Evolutionary conservation across 805 yeast genomes (phyloP).

Genomic region (Cyberlindnera xylosilytica): DNA sequence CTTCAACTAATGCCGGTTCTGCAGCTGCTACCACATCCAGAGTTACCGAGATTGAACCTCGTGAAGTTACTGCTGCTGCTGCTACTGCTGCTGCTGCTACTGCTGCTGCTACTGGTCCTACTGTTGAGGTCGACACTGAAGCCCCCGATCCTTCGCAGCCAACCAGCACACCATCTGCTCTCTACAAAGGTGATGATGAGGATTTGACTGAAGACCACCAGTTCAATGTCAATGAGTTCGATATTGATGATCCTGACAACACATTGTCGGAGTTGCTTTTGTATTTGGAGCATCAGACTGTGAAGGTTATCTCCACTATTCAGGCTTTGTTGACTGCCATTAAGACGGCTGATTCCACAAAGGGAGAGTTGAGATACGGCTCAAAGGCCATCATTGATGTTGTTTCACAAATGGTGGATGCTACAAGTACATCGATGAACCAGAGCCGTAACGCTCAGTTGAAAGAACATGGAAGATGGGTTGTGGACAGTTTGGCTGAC

Average conservation of each 20-base stretch:
- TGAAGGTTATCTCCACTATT: constrained; percentile 84
- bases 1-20: too few species aligned
- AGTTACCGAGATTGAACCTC: too few species aligned
- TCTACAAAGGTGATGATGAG: constrained; percentile 3
- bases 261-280: constrained; percentile 78
- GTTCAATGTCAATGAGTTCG: constrained; percentile 72
- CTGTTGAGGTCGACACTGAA: too few species aligned
- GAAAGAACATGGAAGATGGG: constrained; percentile 90
- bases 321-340: constrained; percentile 77
- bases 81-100: too few species aligned
- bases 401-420: constrained; percentile 84
- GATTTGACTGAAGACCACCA: constrained; percentile 27
- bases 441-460: constrained; percentile 82
- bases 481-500: constrained; percentile 80
- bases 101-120: too few species aligned
- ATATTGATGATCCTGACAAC: constrained; percentile 84
- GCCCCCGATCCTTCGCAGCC: too few species aligned
- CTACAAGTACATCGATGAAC: constrained; percentile 82
- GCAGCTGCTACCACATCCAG: too few species aligned
- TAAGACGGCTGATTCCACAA: constrained; percentile 71
- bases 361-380: constrained; percentile 67
- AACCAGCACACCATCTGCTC: too few species aligned
- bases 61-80: too few species aligned
- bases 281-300: constrained; percentile 91
- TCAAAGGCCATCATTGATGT: constrained; percentile 76